Conservation (phyloP, 805 yeast genomes). For the Kregervanrija delftensis region DNA sequence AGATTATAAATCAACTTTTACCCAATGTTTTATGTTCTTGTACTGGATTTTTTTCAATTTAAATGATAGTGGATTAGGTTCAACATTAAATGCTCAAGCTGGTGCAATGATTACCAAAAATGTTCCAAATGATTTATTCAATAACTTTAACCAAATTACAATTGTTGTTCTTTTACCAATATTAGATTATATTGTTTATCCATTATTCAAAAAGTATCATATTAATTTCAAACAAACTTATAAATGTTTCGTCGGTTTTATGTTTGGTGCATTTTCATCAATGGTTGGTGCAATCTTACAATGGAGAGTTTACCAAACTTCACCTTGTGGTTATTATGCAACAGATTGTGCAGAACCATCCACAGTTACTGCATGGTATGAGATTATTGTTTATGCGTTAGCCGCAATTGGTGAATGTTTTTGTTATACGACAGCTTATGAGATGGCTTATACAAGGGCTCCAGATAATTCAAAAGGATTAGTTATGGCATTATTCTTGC, state of each 20-base stretch:
- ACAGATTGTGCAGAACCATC: slow-evolving; percentile 29
- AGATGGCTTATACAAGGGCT: slow-evolving; percentile 46
- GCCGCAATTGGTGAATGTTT: slow-evolving; percentile 50
- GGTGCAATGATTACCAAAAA: slow-evolving; percentile 46
- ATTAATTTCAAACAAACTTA: slow-evolving; percentile 38
- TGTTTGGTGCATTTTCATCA: slow-evolving; percentile 39
- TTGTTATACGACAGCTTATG: slow-evolving; percentile 43
- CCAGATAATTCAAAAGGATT: slow-evolving; percentile 48
- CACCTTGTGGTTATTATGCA: slow-evolving; percentile 45
- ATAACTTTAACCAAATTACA: slow-evolving; percentile 47
- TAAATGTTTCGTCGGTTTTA: slow-evolving; percentile 42
- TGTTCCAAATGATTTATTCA: slow-evolving; percentile 51
- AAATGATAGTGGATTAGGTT: slow-evolving; percentile 44
- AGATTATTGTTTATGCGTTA: slow-evolving; percentile 27
- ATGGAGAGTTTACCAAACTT: slow-evolving; percentile 38
- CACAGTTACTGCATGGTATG: slow-evolving; percentile 29
- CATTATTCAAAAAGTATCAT: slow-evolving; percentile 34
- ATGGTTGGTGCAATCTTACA: slow-evolving; percentile 46
- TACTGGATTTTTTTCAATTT: slow-evolving; percentile 33
- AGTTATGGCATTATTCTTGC: slow-evolving; percentile 37
- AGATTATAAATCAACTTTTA: slow-evolving; percentile 37
- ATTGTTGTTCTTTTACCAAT: slow-evolving; percentile 47
- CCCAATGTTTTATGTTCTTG: slow-evolving; percentile 39
- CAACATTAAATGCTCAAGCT: slow-evolving; percentile 45
- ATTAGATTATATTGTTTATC: slow-evolving; percentile 40